Percentiles rank a stretch among this genome's conserved stretches.
These are phyloP conservation scores for Ustilago vetiveriae DNA, from an alignment of 1,284 basidiomycete genomes.

Conservation along the genomic window DNA sequence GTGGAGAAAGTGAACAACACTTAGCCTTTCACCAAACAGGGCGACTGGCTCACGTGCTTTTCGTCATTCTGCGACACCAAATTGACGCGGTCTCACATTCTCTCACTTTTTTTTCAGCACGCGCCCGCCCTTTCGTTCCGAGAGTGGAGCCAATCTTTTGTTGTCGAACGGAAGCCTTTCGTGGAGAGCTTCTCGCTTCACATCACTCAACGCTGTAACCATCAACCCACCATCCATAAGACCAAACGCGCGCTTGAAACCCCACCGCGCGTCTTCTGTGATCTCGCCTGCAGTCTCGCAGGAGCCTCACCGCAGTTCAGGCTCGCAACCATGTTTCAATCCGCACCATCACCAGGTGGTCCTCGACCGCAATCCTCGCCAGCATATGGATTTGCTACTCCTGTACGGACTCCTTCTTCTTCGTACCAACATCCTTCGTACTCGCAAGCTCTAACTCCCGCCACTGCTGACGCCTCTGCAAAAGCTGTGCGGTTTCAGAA, in stretches of 20 bases:
- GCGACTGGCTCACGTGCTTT: slow-evolving; percentile 19
- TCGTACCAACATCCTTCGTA: slow-evolving; percentile 18
- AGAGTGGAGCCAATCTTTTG: too few relatives aligned
- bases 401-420: slow-evolving; percentile 23
- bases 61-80: too few relatives aligned
- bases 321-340: slow-evolving; percentile 8
- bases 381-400: slow-evolving; percentile 27
- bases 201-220: too few relatives aligned
- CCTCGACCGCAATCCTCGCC: slow-evolving; percentile 1
- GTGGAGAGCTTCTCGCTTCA: too few relatives aligned
- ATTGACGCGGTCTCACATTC: too few relatives aligned
- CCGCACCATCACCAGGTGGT: slow-evolving; percentile 7
- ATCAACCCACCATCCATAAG: too few relatives aligned
- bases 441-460: slow-evolving; percentile 26
- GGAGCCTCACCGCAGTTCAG: background rate
- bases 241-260: too few relatives aligned
- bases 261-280: too few relatives aligned
- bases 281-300: background rate
- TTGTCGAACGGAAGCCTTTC: too few relatives aligned
- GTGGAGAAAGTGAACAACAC: background rate
- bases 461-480: slow-evolving; percentile 11
- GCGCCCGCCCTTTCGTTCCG: background rate
- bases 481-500: slow-evolving; percentile 40
- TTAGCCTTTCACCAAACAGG: background rate
- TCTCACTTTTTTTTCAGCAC: background rate